A percentile compares a stretch with the other conserved stretches of the same genome.
Evolutionary conservation across 2,329 filamentous ascomycete genomes (phyloP).

Genomic region (Lachnellula hyalina): DNA sequence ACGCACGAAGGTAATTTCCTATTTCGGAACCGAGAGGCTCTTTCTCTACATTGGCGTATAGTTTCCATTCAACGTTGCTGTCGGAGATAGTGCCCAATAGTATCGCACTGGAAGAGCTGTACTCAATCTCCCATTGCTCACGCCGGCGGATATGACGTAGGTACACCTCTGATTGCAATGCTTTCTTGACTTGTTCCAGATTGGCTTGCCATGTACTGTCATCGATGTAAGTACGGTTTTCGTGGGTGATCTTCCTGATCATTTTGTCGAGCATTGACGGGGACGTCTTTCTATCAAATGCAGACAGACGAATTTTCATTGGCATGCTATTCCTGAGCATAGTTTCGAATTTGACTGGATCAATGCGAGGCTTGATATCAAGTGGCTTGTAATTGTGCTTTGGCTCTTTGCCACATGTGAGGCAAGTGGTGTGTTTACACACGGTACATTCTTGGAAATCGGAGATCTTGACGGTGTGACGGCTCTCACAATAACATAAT

Average conservation of each 20-base stretch:
- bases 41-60: constrained; percentile 39
- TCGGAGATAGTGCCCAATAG: constrained; percentile 37
- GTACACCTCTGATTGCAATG: constrained; percentile 32
- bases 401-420: constrained; percentile 49
- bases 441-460: constrained; percentile 41
- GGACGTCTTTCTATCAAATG: constrained; percentile 20
- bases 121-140: constrained; percentile 38
- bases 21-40: constrained; percentile 31
- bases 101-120: constrained; percentile 34
- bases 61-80: constrained; percentile 37
- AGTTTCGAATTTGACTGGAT: constrained; percentile 40
- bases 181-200: constrained; percentile 27
- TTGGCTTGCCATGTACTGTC: constrained; percentile 32
- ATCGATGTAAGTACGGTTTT: constrained; percentile 13
- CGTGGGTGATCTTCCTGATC: too few species aligned
- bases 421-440: constrained; percentile 52
- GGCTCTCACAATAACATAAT: constrained; percentile 54
- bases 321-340: constrained; percentile 39
- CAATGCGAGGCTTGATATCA: constrained; percentile 25
- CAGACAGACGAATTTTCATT: constrained; percentile 33
- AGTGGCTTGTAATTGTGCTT: constrained; percentile 29
- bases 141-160: constrained; percentile 32
- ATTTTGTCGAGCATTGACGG: background rate
- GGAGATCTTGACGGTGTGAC: constrained; percentile 30
- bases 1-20: constrained; percentile 35